A percentile compares a stretch with the other conserved stretches of the same genome.
These are phyloP conservation scores for Bassia scoparia DNA, from an alignment of 148 eudicot genomes.

Conservation along the genomic window DNA sequence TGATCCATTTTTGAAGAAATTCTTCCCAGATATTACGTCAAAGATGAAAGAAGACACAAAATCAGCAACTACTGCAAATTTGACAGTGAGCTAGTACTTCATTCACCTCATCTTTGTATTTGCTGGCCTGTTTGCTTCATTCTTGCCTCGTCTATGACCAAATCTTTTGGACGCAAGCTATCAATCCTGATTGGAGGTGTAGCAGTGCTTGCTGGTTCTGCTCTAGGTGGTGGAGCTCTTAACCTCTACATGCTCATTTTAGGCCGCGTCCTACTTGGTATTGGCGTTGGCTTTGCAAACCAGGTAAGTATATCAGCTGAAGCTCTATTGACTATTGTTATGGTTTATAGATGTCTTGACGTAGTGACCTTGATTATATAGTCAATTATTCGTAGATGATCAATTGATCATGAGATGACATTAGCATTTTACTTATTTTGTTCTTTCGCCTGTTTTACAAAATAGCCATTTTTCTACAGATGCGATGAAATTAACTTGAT, in stretches of 20 bases:
- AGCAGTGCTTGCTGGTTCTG: constrained; percentile 37
- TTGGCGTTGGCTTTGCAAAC: constrained; percentile 50
- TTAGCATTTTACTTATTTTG: too few species aligned
- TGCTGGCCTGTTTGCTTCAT: constrained; percentile 43
- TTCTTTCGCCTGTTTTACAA: too few species aligned
- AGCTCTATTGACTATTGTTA: not conserved
- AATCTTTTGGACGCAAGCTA: constrained; percentile 39
- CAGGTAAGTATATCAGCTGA: constrained; percentile 29
- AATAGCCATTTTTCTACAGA: too few species aligned
- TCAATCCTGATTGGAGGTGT: constrained; percentile 39
- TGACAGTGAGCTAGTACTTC: constrained; percentile 37
- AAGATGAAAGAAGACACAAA: constrained; percentile 36
- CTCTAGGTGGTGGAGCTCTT: constrained; percentile 29
- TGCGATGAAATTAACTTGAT: too few species aligned
- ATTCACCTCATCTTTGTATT: constrained; percentile 47
- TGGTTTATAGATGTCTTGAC: too few species aligned
- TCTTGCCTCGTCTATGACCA: constrained; percentile 37
- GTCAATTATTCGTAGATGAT: too few species aligned
- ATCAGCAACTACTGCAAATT: constrained; percentile 51
- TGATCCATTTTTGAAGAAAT: constrained; percentile 44
- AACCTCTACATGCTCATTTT: constrained; percentile 43
- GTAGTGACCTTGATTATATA: too few species aligned
- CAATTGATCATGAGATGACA: too few species aligned
- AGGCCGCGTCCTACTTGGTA: constrained; percentile 46
- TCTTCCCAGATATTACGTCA: constrained; percentile 34